Evolutionary conservation across 495 filamentous ascomycete genomes (phyloP).

Genomic region (Barbatosphaeria neglecta): DNA sequence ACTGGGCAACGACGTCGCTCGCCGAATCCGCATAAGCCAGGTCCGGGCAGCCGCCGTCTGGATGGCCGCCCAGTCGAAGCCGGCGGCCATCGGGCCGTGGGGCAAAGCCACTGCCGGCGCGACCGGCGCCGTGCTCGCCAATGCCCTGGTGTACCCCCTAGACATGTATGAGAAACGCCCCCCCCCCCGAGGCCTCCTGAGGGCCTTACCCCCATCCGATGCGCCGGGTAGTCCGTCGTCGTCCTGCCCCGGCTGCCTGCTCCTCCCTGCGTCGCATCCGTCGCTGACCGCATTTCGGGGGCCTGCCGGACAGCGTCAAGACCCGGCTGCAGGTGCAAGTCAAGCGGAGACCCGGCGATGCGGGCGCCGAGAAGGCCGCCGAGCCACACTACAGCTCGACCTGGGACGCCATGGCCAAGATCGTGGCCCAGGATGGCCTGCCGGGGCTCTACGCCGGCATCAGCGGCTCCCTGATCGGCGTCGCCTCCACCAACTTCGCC

Average conservation of each 20-base stretch:
- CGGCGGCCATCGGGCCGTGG: conserved; percentile 75
- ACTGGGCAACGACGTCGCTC: too few relatives aligned
- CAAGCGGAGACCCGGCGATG: conserved; percentile 45
- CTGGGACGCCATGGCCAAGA: conserved; percentile 77
- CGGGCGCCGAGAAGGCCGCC: conserved; percentile 25
- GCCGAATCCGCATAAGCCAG: too few relatives aligned
- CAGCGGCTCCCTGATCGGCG: conserved; percentile 72
- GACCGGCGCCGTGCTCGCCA: conserved; percentile 86
- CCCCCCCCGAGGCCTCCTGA: too few relatives aligned
- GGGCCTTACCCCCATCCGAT: too few relatives aligned
- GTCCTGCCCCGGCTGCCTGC: too few relatives aligned
- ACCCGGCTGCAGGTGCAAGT: conserved; percentile 96
- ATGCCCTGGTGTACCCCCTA: conserved; percentile 90
- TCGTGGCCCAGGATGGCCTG: conserved; percentile 70
- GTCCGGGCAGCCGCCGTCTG: too few relatives aligned
- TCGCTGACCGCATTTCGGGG: conserved; percentile 6
- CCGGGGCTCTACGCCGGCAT: conserved; percentile 83
- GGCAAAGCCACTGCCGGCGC: conserved; percentile 85
- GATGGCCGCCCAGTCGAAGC: conserved; percentile 79
- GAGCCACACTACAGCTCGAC: conserved; percentile 71
- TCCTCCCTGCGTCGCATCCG: too few relatives aligned
- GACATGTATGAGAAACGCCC: too few relatives aligned
- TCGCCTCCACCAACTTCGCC: conserved; percentile 95
- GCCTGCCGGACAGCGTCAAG: conserved; percentile 68
- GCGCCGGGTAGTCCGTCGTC: too few relatives aligned